Base-by-base conservation (phyloP, 345 rosid genomes). In the Linum tenue region DNA sequence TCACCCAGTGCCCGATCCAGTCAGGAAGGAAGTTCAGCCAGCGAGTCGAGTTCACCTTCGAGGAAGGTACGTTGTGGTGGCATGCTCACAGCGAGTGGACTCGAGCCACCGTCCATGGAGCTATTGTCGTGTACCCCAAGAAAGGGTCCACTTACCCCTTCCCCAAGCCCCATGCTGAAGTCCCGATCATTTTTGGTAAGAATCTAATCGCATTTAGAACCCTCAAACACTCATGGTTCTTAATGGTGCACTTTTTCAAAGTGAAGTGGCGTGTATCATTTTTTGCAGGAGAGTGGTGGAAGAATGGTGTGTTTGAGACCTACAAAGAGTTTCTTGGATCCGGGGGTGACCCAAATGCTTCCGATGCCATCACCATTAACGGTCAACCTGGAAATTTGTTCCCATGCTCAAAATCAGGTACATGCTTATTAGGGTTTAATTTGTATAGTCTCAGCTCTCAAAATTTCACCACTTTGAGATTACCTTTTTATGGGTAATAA, bases 341-440 rank as follows among this genome's bases (percentile, higher is more conserved):
- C 0, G 84, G 86, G 40, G 78, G 74, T 3, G 57, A 70, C 22
- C 76, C 80, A 0, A 75, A 76, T 38, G 38, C 53, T 15, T 83
- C 81, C 0, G 81, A 86, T 77, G 91, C 84, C 12, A 72, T 75
- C 59, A 84, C 80, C 1, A 80, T 80, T 39, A 84, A 82, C 64
- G 83, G 89, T 58, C 78, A 72, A 60, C 82, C 88, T 15, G 88
- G 86, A 0, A 71, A 76, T 59, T 69, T 69, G 10, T 74, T 68
- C 70, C 76, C 76, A 81, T 44, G 51, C 51, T 44, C 36, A 37
- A 66, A 59, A 65, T 50, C 70, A 72, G 80, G 48, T 36, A 55
- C 31, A 7, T 35, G 31, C 31, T 22, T 22, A 22, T 22, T 22
- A 22, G 31, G 31, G 31, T 22, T 22, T 22, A 22, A n/a, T n/a